phyloP scores from a whole-genome alignment of 2,329 filamentous ascomycete species.

The Neurospora sp. region DNA sequence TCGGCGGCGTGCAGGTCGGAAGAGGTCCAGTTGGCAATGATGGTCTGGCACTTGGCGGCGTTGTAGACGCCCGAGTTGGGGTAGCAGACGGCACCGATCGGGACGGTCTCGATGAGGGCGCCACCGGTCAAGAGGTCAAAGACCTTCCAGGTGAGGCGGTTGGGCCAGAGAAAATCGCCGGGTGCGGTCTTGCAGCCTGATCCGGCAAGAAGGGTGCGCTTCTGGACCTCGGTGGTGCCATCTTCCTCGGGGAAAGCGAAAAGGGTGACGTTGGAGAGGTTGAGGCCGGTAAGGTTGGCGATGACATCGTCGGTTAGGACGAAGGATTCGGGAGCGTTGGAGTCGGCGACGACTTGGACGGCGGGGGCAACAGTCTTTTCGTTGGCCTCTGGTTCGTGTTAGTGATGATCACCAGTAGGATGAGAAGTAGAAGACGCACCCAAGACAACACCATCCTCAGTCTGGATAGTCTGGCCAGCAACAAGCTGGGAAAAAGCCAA shows the following conservation, averaged over 20 bases:
- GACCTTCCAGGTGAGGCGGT: slow-evolving; percentile 21
- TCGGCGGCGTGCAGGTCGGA: slow-evolving; percentile 18
- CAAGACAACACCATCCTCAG: slow-evolving; percentile 10
- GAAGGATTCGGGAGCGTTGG: not conserved
- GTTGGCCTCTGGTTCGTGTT: slow-evolving; percentile 9
- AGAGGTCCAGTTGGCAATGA: slow-evolving; percentile 19
- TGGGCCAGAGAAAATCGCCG: slow-evolving; percentile 22
- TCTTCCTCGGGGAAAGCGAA: slow-evolving; percentile 14
- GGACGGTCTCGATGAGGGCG: slow-evolving; percentile 25
- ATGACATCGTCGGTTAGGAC: slow-evolving; percentile 23
- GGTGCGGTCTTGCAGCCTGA: slow-evolving; percentile 22
- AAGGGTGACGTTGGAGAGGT: slow-evolving; percentile 13
- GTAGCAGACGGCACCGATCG: slow-evolving; percentile 27
- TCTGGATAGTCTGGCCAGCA: slow-evolving; percentile 13
- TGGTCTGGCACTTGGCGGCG: slow-evolving; percentile 20
- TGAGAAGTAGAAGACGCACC: slow-evolving; percentile 5
- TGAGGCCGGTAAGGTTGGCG: slow-evolving; percentile 22
- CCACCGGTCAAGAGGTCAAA: slow-evolving; percentile 17
- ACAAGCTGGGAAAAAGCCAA: slow-evolving; percentile 7
- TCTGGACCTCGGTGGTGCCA: not conserved
- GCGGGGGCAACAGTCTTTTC: slow-evolving; percentile 14
- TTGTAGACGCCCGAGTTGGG: slow-evolving; percentile 19
- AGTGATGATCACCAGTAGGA: not conserved
- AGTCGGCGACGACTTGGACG: slow-evolving; percentile 1
- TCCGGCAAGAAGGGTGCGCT: slow-evolving; percentile 6